Evolutionary conservation across 75 land plant genomes (phyloP), one percentile per base, ranked within the genome.

Genomic region (Picea sitchensis): DNA sequence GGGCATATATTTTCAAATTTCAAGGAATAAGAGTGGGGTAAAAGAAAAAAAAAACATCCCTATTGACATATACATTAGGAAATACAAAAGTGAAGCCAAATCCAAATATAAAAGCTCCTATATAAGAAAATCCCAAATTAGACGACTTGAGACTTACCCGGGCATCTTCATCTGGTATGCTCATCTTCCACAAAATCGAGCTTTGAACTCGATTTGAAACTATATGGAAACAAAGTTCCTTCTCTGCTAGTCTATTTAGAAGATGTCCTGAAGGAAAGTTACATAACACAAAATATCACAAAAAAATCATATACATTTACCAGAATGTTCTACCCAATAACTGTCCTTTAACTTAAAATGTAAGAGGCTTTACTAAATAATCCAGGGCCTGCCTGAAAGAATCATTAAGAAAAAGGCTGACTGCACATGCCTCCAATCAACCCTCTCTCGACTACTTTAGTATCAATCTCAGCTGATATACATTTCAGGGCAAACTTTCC

Each of bases 171-270:
- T 90, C 89, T 23, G 98, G 99, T 60, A 88, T 79, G 58, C 75
- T 86, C 91, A 94, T 95, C 32, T 87, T 87, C 99, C 99, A 97
- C 61, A 90, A 20, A n/a, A 97, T 90, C 8, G 93, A 90, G 80
- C 86, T 86, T 77, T 80, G 83, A 72, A 95, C 73, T 75, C 92
- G 91, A 87, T 97, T 95, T 72, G 87, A 83, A 14, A 90, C 87
- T 76, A 95, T 84, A 59, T 89, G 91, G 71, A 76, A 97, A 77
- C 80, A 86, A 75, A 92, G 62, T 12, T 87, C 92, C 81, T 91
- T 95, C 64, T 93, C 99, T 63, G 94, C 90, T 81, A 97, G 85
- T 84, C 92, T 86, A 38, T 84, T 84, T 32, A 97, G 91, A 60
- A 97, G 85, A 84, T 88, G 86, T 62, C 98, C 99, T 97, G 78